phyloP scores from a whole-genome alignment of 2,329 filamentous ascomycete genomes.

The Tolypocladium pustulatum region DNA sequence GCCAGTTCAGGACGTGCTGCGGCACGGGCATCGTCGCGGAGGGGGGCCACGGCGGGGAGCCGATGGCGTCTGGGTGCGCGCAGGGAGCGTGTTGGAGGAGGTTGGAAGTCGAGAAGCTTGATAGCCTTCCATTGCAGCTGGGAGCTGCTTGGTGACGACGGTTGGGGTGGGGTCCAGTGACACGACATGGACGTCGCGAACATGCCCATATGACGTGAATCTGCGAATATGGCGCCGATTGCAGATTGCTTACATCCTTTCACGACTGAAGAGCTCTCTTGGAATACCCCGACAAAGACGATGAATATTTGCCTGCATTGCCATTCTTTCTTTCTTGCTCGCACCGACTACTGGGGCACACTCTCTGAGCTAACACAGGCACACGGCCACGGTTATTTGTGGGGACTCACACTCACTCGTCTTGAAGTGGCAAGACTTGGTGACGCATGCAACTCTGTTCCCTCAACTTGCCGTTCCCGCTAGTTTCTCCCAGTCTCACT shows the following conservation, averaged over 20 bases:
- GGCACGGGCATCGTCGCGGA: constrained; percentile 54
- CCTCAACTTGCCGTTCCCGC: background rate
- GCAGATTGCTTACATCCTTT: background rate
- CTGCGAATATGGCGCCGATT: background rate
- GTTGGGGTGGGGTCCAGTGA: background rate
- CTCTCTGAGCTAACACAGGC: background rate
- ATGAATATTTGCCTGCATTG: background rate
- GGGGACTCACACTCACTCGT: background rate
- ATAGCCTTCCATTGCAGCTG: background rate
- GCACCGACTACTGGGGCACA: too few relatives aligned
- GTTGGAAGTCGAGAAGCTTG: background rate
- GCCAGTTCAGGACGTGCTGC: constrained; percentile 87
- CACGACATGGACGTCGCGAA: background rate
- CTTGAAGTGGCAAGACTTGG: background rate
- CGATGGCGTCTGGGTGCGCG: background rate
- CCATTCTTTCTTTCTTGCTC: background rate
- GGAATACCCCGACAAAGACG: background rate
- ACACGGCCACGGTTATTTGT: background rate
- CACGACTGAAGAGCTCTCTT: background rate
- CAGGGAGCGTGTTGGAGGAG: background rate
- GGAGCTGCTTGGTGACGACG: background rate
- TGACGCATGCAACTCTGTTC: background rate
- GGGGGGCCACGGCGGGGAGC: background rate
- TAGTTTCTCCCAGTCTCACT: background rate
- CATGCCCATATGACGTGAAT: background rate